Conservation (phyloP, 1,284 basidiomycete genomes). For the Microbotryomycetes sp. region DNA sequence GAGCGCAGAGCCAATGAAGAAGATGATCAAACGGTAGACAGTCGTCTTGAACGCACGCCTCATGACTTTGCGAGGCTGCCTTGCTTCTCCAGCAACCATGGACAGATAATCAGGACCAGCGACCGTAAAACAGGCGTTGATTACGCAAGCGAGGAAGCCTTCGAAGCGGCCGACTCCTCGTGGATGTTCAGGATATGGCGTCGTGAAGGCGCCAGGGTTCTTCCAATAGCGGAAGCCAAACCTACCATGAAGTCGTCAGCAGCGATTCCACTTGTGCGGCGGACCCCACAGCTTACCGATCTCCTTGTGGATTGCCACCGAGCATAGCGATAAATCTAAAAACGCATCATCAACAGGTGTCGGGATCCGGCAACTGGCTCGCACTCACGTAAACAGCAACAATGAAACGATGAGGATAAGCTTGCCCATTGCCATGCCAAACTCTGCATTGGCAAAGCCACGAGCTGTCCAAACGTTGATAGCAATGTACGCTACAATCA, state of each 20-base stretch:
- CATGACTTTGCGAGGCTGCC: conserved; percentile 36
- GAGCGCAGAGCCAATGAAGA: conserved; percentile 35
- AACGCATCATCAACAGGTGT: too few species aligned
- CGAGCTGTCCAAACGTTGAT: conserved; percentile 9
- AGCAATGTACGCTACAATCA: conserved; percentile 1
- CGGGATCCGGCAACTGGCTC: too few species aligned
- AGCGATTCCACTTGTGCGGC: neutral
- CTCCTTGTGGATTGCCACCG: conserved; percentile 33
- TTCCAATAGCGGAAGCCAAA: conserved; percentile 34
- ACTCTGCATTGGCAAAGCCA: conserved; percentile 6
- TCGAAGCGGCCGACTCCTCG: conserved; percentile 29
- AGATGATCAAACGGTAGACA: conserved; percentile 18
- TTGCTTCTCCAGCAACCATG: conserved; percentile 34
- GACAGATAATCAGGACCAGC: conserved; percentile 34
- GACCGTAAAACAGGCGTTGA: conserved; percentile 36
- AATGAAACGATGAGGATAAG: conserved; percentile 36
- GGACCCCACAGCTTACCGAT: conserved; percentile 1
- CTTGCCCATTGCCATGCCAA: conserved; percentile 21
- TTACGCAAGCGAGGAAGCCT: conserved; percentile 35
- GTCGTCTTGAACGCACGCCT: conserved; percentile 37
- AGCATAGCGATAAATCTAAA: conserved; percentile 35
- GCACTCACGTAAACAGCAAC: conserved; percentile 32
- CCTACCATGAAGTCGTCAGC: neutral
- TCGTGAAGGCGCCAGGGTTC: conserved; percentile 32
- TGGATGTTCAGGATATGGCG: conserved; percentile 16